These are phyloP conservation scores for Rhodotorula mucilaginosa DNA, from an alignment of 1,284 basidiomycete species.

Conservation along the genomic window DNA sequence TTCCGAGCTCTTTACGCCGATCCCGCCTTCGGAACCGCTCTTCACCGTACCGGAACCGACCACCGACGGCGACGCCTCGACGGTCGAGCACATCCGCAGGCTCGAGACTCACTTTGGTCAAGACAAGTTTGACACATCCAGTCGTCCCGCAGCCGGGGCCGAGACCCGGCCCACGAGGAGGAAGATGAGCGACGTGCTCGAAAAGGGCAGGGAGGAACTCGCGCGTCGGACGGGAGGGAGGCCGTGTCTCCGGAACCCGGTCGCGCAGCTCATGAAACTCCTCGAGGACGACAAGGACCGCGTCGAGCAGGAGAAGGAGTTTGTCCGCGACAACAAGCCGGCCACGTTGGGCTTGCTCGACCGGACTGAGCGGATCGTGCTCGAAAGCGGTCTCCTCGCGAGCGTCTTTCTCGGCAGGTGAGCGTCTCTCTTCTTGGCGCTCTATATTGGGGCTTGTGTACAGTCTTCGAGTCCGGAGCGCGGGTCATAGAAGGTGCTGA, in stretches of 20 bases:
- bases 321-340: not conserved
- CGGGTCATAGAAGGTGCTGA: no score
- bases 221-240: not conserved
- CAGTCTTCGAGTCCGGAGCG: not conserved
- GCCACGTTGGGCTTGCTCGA: slow-evolving; percentile 63
- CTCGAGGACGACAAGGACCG: not conserved
- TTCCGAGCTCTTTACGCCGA: slow-evolving; percentile 10
- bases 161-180: no score
- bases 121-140: not conserved
- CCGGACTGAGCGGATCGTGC: slow-evolving; percentile 63
- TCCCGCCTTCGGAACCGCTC: not conserved
- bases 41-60: slow-evolving; percentile 11
- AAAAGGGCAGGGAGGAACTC: not conserved
- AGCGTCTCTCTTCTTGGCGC: not conserved
- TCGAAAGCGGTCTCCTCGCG: slow-evolving; percentile 68
- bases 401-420: slow-evolving; percentile 68
- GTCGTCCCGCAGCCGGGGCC: not conserved
- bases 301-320: not conserved
- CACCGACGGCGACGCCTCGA: not conserved
- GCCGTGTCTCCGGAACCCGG: not conserved
- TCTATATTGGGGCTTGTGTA: no score
- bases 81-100: not conserved
- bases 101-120: slow-evolving; percentile 17
- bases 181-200: not conserved
- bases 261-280: not conserved